A percentile compares a stretch with the other conserved stretches of the same genome.
Conservation (phyloP, 2,329 filamentous ascomycete species). For the Cordyceps cicadae region DNA sequence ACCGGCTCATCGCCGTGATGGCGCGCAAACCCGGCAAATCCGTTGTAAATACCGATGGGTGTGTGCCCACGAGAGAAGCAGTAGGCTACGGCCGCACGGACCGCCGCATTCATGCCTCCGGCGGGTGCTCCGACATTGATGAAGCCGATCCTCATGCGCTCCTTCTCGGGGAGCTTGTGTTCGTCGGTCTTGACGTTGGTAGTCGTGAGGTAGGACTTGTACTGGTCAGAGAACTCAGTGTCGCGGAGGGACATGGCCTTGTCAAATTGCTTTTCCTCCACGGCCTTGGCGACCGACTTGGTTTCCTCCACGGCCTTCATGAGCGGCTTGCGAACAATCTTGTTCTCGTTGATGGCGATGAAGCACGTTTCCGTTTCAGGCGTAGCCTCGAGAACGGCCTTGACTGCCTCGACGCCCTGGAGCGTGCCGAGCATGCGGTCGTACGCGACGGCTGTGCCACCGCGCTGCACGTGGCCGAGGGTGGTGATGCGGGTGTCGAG, state of each 20-base stretch:
- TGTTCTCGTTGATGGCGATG: slow-evolving; percentile 95
- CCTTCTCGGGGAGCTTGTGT: slow-evolving; percentile 61
- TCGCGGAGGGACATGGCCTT: slow-evolving; percentile 83
- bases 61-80: slow-evolving; percentile 88
- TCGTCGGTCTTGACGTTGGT: slow-evolving; percentile 69
- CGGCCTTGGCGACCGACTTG: slow-evolving; percentile 72
- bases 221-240: slow-evolving; percentile 89
- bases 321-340: slow-evolving; percentile 83
- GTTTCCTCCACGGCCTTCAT: slow-evolving; percentile 85
- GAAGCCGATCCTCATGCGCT: slow-evolving; percentile 85
- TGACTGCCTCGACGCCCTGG: slow-evolving; percentile 90
- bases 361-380: slow-evolving; percentile 87
- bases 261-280: slow-evolving; percentile 77
- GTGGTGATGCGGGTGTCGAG: slow-evolving; percentile 93
- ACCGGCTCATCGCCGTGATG: slow-evolving; percentile 79
- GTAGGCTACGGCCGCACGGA: slow-evolving; percentile 86
- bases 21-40: slow-evolving; percentile 85
- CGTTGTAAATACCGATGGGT: slow-evolving; percentile 88
- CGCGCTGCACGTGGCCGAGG: slow-evolving; percentile 93
- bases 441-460: slow-evolving; percentile 85
- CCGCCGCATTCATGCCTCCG: slow-evolving; percentile 96
- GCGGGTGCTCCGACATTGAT: slow-evolving; percentile 95
- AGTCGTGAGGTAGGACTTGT: slow-evolving; percentile 82
- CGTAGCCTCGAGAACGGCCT: slow-evolving; percentile 79
- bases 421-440: slow-evolving; percentile 89